Percentiles rank a stretch among this genome's conserved stretches.
Conservation (phyloP, 768 basidiomycete species). For the Hydnomerulius pinastri region DNA sequence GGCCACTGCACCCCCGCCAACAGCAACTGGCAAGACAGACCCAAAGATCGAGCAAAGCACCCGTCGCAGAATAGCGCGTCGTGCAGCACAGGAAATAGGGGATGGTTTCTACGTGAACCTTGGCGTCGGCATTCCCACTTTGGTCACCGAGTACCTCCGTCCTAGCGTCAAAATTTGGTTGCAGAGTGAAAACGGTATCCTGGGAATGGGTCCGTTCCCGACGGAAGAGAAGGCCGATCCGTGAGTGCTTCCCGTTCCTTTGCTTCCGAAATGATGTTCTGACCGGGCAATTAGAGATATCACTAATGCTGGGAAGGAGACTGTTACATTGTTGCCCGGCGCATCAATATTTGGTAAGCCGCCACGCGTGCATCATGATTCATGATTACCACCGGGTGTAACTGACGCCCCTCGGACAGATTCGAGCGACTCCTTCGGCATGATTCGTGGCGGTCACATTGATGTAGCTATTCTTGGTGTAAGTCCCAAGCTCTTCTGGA, state of each 20-base stretch:
- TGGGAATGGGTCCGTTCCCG: slow-evolving; percentile 83
- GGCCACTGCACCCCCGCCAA: slow-evolving; percentile 54
- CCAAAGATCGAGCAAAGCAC: slow-evolving; percentile 52
- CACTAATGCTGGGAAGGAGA: slow-evolving; percentile 88
- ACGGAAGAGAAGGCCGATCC: slow-evolving; percentile 70
- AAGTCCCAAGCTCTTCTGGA: slow-evolving; percentile 27
- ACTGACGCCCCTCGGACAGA: slow-evolving; percentile 41
- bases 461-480: slow-evolving; percentile 89
- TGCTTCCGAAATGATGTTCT: neutral
- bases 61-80: slow-evolving; percentile 68
- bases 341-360: slow-evolving; percentile 78
- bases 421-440: slow-evolving; percentile 86
- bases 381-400: no score
- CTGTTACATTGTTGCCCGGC: slow-evolving; percentile 84
- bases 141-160: slow-evolving; percentile 73
- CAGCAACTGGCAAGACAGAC: slow-evolving; percentile 25
- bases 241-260: slow-evolving; percentile 40
- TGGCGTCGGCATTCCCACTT: slow-evolving; percentile 84
- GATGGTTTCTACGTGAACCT: slow-evolving; percentile 82
- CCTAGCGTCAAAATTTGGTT: slow-evolving; percentile 73
- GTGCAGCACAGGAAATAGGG: slow-evolving; percentile 81
- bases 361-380: neutral
- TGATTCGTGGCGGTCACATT: slow-evolving; percentile 94
- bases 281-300: slow-evolving; percentile 54
- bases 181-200: slow-evolving; percentile 84